Base-by-base conservation (phyloP, 805 yeast species). In the Alloascoidea africana region DNA sequence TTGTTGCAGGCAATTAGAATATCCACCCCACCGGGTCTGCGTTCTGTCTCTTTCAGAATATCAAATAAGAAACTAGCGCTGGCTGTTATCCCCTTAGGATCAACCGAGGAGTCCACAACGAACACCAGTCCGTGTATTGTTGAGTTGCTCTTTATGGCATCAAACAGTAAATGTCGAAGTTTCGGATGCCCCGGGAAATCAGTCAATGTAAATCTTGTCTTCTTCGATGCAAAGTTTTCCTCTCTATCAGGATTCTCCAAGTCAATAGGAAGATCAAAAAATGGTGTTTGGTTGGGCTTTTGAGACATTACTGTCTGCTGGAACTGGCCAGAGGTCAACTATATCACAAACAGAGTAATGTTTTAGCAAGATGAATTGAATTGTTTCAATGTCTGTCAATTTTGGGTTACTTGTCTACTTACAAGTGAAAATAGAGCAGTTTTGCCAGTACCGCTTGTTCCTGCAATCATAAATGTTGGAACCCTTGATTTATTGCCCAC, bases 131-230 rank as follows among this genome's bases (percentile, higher is more conserved):
- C 96, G 44, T 67, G 70, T 37, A 80, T 53, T 14, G 69, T 57
- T 14, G 54, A 41, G 15, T 56, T 40, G 34, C 68, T 58, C 14
- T 45, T 56, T 44, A 67, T 59, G 40, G 69, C 68, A 38, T 68
- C 66, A 41, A 62, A 45, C 23, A 74, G 60, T 37, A 76, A 59
- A 40, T 72, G 70, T 38, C 69, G 70, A 46, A 87, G 70, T 55
- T 84, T 85, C 39, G 69, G 59, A 57, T 81, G 86, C n/a, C 96
- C 96, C 2, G 98, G 98, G 43, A 75, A 75, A 50, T 89, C 97
- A 37, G 79, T 65, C 32, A 87, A 54, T 42, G 66, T 71, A 49
- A 60, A 67, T 39, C 49, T 56, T 41, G 54, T 8, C n/a, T 23
- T 8, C n/a, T 23, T 23, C n/a, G 8, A 8, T 8, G 8, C n/a